These are phyloP conservation scores for Pythium plurisporium DNA, from an alignment of 352 stramenopile genomes.

Conservation along the genomic window DNA sequence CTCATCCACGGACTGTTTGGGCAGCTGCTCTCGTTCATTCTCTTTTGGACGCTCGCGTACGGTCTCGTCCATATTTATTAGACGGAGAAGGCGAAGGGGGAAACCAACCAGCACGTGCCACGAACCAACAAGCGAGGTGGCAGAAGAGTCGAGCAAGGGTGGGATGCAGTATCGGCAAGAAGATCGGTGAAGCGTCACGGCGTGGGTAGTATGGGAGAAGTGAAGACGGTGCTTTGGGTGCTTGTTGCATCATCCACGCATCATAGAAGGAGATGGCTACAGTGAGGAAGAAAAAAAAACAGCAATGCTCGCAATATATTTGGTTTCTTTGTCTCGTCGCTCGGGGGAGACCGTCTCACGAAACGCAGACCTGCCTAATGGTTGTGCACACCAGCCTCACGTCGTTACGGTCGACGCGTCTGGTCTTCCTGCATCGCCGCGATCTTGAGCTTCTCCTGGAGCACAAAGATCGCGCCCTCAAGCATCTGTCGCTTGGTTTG, in stretches of 20 bases:
- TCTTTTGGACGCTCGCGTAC: conserved; percentile 88
- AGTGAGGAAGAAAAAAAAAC: neutral
- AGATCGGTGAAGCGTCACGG: neutral
- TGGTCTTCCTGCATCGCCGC: conserved; percentile 26
- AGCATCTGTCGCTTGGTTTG: conserved; percentile 78
- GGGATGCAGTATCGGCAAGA: no score
- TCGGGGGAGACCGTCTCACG: no score
- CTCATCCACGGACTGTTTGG: conserved; percentile 69
- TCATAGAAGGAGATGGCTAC: neutral
- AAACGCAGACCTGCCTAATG: neutral
- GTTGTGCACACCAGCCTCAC: neutral
- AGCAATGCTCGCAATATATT: conserved; percentile 3
- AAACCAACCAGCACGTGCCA: neutral
- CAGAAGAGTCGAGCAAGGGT: no score
- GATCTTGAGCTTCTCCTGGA: conserved; percentile 81
- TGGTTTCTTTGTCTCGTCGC: conserved; percentile 1
- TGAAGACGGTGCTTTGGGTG: no score
- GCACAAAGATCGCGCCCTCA: conserved; percentile 74
- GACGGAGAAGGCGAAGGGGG: neutral
- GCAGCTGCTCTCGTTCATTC: conserved; percentile 81
- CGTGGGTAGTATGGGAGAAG: no score
- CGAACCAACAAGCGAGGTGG: neutral
- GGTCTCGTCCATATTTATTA: conserved; percentile 90
- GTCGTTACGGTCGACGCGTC: conserved; percentile 5
- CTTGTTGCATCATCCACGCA: no score